phyloP scores from a whole-genome alignment of 1,284 basidiomycete genomes.

The Tylopilus sp. region DNA sequence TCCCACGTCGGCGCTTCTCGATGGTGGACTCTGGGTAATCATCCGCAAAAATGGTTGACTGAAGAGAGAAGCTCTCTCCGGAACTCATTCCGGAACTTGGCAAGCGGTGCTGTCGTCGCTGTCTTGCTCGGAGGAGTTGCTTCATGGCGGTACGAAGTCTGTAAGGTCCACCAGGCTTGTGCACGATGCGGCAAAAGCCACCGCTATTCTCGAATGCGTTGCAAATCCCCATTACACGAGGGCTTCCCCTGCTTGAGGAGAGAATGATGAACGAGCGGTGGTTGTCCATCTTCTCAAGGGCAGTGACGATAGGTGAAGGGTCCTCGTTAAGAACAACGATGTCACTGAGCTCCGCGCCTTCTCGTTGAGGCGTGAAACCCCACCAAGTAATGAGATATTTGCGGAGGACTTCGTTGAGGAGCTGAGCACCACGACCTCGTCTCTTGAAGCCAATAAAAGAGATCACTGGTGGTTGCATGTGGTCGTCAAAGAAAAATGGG shows the following conservation, averaged over 20 bases:
- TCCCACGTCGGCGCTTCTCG: slow-evolving; percentile 23
- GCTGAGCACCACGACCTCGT: slow-evolving; percentile 61
- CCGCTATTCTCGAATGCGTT: slow-evolving; percentile 75
- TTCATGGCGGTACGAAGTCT: slow-evolving; percentile 67
- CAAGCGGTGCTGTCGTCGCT: slow-evolving; percentile 31
- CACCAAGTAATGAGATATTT: slow-evolving; percentile 74
- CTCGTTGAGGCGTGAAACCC: slow-evolving; percentile 59
- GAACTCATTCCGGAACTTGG: slow-evolving; percentile 17
- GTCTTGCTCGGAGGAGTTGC: slow-evolving; percentile 59
- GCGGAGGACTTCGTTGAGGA: slow-evolving; percentile 59
- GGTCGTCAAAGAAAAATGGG: slow-evolving; percentile 45
- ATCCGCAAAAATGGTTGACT: slow-evolving; percentile 30
- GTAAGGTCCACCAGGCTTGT: slow-evolving; percentile 86
- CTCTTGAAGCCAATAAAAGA: slow-evolving; percentile 73
- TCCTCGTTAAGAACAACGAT: slow-evolving; percentile 85
- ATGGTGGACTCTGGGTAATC: slow-evolving; percentile 17
- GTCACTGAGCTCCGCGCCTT: slow-evolving; percentile 52
- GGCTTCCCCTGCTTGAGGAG: slow-evolving; percentile 64
- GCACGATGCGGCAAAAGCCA: slow-evolving; percentile 80
- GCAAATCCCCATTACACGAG: slow-evolving; percentile 56
- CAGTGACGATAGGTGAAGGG: slow-evolving; percentile 50
- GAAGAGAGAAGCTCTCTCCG: slow-evolving; percentile 30
- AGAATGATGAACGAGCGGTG: slow-evolving; percentile 69
- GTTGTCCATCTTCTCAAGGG: slow-evolving; percentile 55
- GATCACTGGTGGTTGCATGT: slow-evolving; percentile 48